phyloP scores from a whole-genome alignment of 2,329 filamentous ascomycete species.

The Pseudopyricularia javanii region DNA sequence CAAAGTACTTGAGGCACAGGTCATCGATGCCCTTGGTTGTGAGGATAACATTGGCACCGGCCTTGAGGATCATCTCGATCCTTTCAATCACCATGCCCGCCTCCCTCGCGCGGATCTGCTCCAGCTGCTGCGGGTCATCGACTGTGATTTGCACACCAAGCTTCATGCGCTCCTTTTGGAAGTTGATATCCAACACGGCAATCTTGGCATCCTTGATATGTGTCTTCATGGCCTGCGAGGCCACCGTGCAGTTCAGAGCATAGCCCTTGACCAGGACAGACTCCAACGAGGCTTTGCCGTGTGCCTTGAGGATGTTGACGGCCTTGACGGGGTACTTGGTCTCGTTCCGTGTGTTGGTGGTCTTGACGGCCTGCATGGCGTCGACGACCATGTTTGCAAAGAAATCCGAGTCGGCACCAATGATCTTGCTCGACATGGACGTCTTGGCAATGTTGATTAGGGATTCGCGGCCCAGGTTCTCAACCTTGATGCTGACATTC shows the following conservation, averaged over 20 bases:
- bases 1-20: constrained; percentile 82
- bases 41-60: constrained; percentile 88
- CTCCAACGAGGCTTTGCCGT: constrained; percentile 84
- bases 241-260: constrained; percentile 95
- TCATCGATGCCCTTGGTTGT: constrained; percentile 99
- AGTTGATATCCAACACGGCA: constrained; percentile 91
- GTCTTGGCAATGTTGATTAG: constrained; percentile 94
- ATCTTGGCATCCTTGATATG: constrained; percentile 90
- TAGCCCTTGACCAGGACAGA: constrained; percentile 91
- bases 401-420: constrained; percentile 90
- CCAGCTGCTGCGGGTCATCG: constrained; percentile 91
- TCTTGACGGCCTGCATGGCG: constrained; percentile 89
- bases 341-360: constrained; percentile 80
- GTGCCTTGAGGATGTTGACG: constrained; percentile 96
- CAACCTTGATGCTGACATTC: constrained; percentile 93
- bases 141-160: constrained; percentile 96
- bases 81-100: constrained; percentile 86
- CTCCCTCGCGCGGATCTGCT: constrained; percentile 91
- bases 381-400: constrained; percentile 97
- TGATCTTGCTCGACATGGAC: constrained; percentile 99
- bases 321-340: constrained; percentile 97
- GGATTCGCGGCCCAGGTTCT: constrained; percentile 79
- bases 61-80: constrained; percentile 95
- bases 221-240: constrained; percentile 95
- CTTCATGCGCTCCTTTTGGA: constrained; percentile 99